A percentile compares a stretch with the other conserved stretches of the same genome.
Evolutionary conservation across 75 land plant genomes (phyloP).

Genomic region (Chamaecyparis obtusa): DNA sequence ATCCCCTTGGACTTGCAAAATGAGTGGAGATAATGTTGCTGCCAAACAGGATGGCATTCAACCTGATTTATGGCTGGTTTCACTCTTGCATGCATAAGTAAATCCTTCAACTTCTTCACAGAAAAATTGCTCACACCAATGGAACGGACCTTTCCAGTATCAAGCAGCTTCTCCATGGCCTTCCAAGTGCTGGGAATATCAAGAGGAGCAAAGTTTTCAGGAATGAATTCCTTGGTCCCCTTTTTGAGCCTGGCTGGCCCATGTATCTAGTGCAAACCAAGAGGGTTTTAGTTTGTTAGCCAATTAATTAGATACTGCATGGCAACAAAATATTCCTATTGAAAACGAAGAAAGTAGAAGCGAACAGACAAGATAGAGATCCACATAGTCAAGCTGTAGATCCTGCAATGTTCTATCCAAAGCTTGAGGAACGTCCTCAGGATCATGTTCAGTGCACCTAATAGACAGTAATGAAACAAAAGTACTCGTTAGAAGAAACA

Average conservation of each 20-base stretch:
- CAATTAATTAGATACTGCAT: not conserved
- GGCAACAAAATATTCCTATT: not conserved
- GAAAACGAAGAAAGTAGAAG: not conserved
- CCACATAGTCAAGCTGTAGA: slow-evolving; percentile 29
- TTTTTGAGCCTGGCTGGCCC: not conserved
- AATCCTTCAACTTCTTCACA: slow-evolving; percentile 41
- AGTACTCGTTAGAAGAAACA: not conserved
- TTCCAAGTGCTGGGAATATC: slow-evolving; percentile 36
- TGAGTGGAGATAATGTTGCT: slow-evolving; percentile 33
- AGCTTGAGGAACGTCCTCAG: slow-evolving; percentile 28
- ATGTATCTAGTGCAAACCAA: not conserved
- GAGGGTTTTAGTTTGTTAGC: not conserved
- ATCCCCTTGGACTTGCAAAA: slow-evolving; percentile 41
- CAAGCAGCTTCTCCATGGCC: slow-evolving; percentile 41
- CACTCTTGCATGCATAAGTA: slow-evolving; percentile 31
- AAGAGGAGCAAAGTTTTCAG: not conserved
- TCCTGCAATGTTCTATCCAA: slow-evolving; percentile 21
- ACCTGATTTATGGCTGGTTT: slow-evolving; percentile 61
- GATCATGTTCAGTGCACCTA: slow-evolving; percentile 17
- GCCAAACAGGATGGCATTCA: slow-evolving; percentile 56
- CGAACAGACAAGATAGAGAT: slow-evolving; percentile 26
- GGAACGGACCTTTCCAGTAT: slow-evolving; percentile 29
- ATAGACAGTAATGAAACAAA: not conserved
- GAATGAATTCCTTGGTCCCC: slow-evolving; percentile 17
- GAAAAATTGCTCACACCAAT: slow-evolving; percentile 71